Base-by-base conservation (phyloP, 306 rosid genomes). In the Dicorynia guianensis region DNA sequence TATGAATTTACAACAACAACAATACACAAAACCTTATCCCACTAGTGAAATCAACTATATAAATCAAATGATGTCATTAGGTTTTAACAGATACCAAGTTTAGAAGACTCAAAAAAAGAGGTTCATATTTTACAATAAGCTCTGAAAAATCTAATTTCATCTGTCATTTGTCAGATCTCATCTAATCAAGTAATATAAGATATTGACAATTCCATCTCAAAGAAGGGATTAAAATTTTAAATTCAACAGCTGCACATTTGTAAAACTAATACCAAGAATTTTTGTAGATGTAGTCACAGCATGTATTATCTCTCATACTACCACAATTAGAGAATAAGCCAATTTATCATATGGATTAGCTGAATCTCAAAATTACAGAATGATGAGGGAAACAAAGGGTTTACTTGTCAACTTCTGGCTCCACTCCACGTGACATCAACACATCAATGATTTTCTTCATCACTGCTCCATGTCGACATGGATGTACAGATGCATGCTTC, bases 391-490 rank as follows among this genome's bases (percentile, higher is more conserved):
- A n/a, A 61, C 72, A 43, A 59, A 63, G 11, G 49, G 20, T 62
- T 81, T 85, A 94, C 98, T 91, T 91, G 74, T 94, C 96, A 82
- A 94, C 98, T 90, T 94, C 97, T 30, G 98, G 98, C 82, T 94
- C 98, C 56, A 93, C 99, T 14, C 97, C 97, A 20, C 91, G 97
- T 15, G 97, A 92, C 97, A 95, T 88, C 60, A 92, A 79, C 54
- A 94, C 98, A 80, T 94, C 97, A 47, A 94, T 92, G 68, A 94
- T 94, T 79, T 94, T 94, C 85, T 94, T 94, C 98, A 94, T 94
- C 71, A 94, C 97, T 15, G 98, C 95, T 58, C 98, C 98, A 79
- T 94, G 98, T 69, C 87, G 82, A 73, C 99, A 95, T 67, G 99
- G 97, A 87, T 95, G 99, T 48, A 92, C 89, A 63, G 98, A 93